Evolutionary conservation across 345 rosid species (phyloP).

Genomic region (Murraya koenigii): DNA sequence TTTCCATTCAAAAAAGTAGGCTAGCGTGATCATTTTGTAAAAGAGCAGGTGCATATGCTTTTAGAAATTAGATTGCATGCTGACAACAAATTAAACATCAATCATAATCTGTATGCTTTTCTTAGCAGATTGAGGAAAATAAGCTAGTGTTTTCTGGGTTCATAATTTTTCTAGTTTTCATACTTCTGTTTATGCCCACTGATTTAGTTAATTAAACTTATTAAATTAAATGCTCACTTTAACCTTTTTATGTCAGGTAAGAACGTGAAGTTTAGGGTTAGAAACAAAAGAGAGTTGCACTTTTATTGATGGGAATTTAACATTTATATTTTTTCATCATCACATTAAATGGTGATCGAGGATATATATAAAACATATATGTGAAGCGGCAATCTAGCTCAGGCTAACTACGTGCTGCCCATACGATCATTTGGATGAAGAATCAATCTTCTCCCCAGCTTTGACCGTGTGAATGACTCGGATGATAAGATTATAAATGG

Average conservation of each 20-base stretch:
- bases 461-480: not conserved
- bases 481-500: not conserved
- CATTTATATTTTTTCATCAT: too few species aligned
- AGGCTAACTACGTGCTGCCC: not conserved
- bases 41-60: not conserved
- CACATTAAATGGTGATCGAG: not conserved
- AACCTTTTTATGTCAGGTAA: not conserved
- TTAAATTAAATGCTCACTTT: not conserved
- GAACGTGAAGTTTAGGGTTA: not conserved
- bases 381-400: too few species aligned
- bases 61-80: not conserved
- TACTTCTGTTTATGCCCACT: not conserved
- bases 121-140: not conserved
- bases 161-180: not conserved
- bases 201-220: not conserved
- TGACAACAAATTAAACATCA: not conserved
- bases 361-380: not conserved
- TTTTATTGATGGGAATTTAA: too few species aligned
- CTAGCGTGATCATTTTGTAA: not conserved
- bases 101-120: not conserved
- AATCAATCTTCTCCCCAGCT: not conserved
- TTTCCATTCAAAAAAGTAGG: constrained; percentile 1
- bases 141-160: not conserved
- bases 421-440: not conserved
- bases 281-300: not conserved